phyloP scores from a whole-genome alignment of 176 grass and related monocot genomes.

The Aechmea fasciata region DNA sequence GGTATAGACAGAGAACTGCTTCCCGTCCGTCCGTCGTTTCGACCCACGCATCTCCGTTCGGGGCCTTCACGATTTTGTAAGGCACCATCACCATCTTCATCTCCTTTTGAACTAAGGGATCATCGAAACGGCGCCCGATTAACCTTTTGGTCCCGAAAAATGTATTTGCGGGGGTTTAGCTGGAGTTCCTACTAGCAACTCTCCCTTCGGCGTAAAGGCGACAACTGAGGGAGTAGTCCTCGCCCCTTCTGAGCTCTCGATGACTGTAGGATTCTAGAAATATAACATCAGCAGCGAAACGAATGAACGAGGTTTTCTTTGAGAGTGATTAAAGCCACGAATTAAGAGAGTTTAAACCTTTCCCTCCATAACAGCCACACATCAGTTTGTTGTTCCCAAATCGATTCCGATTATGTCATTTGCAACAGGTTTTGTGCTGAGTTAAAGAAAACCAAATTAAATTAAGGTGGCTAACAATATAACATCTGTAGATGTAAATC shows the following conservation, averaged over 20 bases:
- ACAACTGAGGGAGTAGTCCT: constrained; percentile 39
- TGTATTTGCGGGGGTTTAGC: constrained; percentile 34
- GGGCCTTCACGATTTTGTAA: constrained; percentile 26
- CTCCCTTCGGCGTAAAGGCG: constrained; percentile 30
- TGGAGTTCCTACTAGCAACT: constrained; percentile 39
- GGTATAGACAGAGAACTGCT: constrained; percentile 18
- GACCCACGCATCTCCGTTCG: constrained; percentile 40
- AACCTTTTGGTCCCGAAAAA: constrained; percentile 34
- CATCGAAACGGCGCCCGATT: constrained; percentile 33
- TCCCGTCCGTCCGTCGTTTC: constrained; percentile 32
- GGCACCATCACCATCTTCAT: constrained; percentile 45
- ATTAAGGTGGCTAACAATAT: not conserved
- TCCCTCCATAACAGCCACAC: constrained; percentile 37
- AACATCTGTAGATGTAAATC: not conserved
- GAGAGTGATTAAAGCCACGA: not conserved
- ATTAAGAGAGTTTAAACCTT: constrained; percentile 26
- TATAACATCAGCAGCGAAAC: not conserved
- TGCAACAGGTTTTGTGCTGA: constrained; percentile 24
- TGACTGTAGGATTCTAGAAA: constrained; percentile 33
- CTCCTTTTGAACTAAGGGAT: constrained; percentile 29
- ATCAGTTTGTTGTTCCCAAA: constrained; percentile 42
- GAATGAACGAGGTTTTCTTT: not conserved
- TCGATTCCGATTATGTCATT: constrained; percentile 45
- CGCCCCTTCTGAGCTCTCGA: constrained; percentile 33
- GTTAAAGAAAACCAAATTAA: not conserved